Evolutionary conservation across 768 basidiomycete species (phyloP).

Genomic region (Botryobasidium botryosum): DNA sequence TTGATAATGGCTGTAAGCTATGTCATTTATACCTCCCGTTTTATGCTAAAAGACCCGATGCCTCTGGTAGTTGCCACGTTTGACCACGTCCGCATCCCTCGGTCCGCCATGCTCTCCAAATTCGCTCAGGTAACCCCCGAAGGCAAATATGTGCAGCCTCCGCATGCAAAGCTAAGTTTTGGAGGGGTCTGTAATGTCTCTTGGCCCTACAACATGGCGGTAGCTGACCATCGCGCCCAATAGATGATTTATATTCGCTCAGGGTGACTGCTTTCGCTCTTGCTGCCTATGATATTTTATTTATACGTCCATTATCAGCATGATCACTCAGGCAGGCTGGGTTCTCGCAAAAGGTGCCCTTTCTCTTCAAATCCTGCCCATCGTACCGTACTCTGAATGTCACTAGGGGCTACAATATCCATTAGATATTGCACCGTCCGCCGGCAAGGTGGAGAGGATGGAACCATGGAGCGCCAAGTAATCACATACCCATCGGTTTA

Average conservation of each 20-base stretch:
- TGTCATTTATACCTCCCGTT: neutral
- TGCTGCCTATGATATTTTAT: neutral
- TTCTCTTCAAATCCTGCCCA: neutral
- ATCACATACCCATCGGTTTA: slow-evolving; percentile 60
- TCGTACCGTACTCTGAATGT: neutral
- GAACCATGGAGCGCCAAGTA: slow-evolving; percentile 42
- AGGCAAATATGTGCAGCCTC: slow-evolving; percentile 45
- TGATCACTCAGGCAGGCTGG: slow-evolving; percentile 49
- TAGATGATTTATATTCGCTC: slow-evolving; percentile 68
- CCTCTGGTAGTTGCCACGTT: slow-evolving; percentile 25
- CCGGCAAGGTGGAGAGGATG: slow-evolving; percentile 38
- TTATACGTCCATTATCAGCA: too few relatives aligned
- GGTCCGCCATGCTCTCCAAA: slow-evolving; percentile 54
- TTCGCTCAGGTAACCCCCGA: slow-evolving; percentile 53
- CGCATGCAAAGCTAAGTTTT: slow-evolving; percentile 58
- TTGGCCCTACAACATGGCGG: too few relatives aligned
- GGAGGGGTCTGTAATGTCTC: slow-evolving; percentile 37
- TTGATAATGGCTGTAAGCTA: slow-evolving; percentile 49
- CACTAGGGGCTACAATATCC: slow-evolving; percentile 38
- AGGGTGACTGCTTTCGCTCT: neutral
- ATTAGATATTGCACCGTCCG: slow-evolving; percentile 59
- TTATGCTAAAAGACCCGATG: neutral
- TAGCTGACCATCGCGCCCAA: too few relatives aligned
- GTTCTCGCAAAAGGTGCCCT: slow-evolving; percentile 41
- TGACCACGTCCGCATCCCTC: slow-evolving; percentile 45